Percentiles rank a stretch among this genome's conserved stretches.
Evolutionary conservation across 192 early-diverging fungal genomes (phyloP).

Genomic region (Oehlia diaphana): DNA sequence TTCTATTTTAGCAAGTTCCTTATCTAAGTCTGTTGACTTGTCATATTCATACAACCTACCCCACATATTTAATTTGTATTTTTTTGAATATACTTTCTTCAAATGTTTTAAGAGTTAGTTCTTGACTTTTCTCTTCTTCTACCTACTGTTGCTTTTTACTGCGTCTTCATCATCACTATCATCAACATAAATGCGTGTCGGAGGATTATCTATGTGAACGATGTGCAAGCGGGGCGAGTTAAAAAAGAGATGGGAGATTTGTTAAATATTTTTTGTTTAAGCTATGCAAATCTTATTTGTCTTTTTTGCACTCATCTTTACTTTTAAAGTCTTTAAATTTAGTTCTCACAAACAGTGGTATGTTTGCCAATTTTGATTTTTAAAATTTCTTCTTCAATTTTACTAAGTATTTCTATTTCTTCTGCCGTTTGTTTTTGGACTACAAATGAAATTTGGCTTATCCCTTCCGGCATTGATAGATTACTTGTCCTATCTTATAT

Average conservation of each 20-base stretch:
- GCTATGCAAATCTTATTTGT: background rate
- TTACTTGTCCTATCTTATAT: too few relatives aligned
- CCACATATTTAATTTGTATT: too few relatives aligned
- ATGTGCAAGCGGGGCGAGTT: background rate
- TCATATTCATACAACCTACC: too few relatives aligned
- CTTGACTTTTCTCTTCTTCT: background rate
- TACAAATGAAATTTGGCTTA: slow-evolving; percentile 7
- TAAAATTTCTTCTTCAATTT: too few relatives aligned
- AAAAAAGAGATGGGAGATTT: too few relatives aligned
- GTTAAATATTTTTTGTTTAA: too few relatives aligned
- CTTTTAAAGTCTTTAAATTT: background rate
- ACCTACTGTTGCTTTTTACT: background rate
- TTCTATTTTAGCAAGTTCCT: too few relatives aligned
- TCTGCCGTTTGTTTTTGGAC: background rate
- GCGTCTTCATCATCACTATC: too few relatives aligned
- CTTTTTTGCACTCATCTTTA: background rate
- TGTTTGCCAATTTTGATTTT: background rate
- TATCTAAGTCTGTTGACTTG: too few relatives aligned
- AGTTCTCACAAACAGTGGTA: slow-evolving; percentile 11
- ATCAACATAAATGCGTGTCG: background rate
- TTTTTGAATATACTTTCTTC: background rate
- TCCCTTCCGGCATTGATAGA: background rate
- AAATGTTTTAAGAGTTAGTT: background rate
- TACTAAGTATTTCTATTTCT: background rate
- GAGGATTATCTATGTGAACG: slow-evolving; percentile 10